Evolutionary conservation across 2,329 filamentous ascomycete genomes (phyloP).

Genomic region (Westerdykella sp.): DNA sequence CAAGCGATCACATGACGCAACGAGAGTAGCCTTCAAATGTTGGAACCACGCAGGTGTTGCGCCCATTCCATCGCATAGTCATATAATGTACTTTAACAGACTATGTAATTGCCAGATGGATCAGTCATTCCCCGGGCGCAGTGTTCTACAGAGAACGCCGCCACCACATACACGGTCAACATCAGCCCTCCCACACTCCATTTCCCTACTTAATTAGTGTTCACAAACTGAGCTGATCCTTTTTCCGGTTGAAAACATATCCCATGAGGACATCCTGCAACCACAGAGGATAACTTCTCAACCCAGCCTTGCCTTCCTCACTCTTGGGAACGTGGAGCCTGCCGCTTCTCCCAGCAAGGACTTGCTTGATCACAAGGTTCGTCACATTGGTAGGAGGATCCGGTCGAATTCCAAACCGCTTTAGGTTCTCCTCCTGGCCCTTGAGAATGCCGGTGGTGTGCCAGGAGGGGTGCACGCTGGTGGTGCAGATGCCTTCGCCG

Average conservation of each 20-base stretch:
- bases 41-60: too few relatives aligned
- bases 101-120: too few relatives aligned
- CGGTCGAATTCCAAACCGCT: constrained; percentile 11
- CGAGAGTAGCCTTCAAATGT: too few relatives aligned
- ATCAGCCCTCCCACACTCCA: too few relatives aligned
- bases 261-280: constrained; percentile 19
- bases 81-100: too few relatives aligned
- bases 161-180: too few relatives aligned
- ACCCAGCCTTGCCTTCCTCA: constrained; percentile 8
- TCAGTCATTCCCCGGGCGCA: too few relatives aligned
- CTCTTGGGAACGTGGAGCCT: constrained; percentile 15
- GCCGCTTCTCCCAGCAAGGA: constrained; percentile 18
- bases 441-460: constrained; percentile 22
- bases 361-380: constrained; percentile 20
- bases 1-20: too few relatives aligned
- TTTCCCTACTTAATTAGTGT: neutral
- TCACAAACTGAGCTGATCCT: constrained; percentile 6
- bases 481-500: constrained; percentile 24
- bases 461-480: constrained; percentile 24
- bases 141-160: too few relatives aligned
- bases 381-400: constrained; percentile 16
- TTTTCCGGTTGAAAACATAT: constrained; percentile 6
- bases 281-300: constrained; percentile 20
- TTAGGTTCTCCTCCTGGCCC: constrained; percentile 9
- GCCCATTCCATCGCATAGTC: too few relatives aligned